Base-by-base conservation (phyloP, 306 rosid genomes). In the Lagenaria siceraria region DNA sequence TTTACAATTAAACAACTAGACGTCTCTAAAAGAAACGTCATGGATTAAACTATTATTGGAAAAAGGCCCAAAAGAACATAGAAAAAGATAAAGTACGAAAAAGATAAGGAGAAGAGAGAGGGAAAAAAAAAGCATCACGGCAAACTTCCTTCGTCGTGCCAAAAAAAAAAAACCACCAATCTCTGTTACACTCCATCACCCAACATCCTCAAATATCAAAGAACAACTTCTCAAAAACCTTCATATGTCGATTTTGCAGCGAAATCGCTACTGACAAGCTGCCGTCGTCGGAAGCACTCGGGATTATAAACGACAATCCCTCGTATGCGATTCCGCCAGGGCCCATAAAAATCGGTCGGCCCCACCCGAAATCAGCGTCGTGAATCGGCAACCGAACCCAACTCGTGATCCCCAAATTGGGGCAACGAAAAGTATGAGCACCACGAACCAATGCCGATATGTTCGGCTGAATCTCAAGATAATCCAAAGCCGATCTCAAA, bases 361-460 rank as follows among this genome's bases (percentile, higher is more conserved):
- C 97, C 97, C 97, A 95, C 59, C 98, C 98, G 46, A 95, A 95
- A 60, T 95, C 96, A 77, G 98, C 98, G 73, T 95, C 97, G 40
- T 95, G 89, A 25, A 95, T 89, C 0, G 98, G 98, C 76, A 95
- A 88, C 80, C 97, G 87, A 11, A 80, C 85, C 98, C 98, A 95
- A 42, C 96, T 92, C n/a, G 96, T 92, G 73, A 95, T 95, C 12
- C 96, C 97, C 10, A 95, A 96, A 76, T 95, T 95, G 1, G 98
- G 98, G 51, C 98, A 92, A 81, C 88, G 85, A 40, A 95, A 95
- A 42, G 92, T 88, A 46, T 95, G 96, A 0, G 96, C 92, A 0
- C 96, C 97, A 0, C 97, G 95, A 49, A 88, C 95, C 14, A 92
- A 91, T 1, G 92, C 96, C 2, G 93, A 89, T 1, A 95, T 75